Conservation (phyloP, 2,329 filamentous ascomycete species). For the Grosmannia serpens region DNA sequence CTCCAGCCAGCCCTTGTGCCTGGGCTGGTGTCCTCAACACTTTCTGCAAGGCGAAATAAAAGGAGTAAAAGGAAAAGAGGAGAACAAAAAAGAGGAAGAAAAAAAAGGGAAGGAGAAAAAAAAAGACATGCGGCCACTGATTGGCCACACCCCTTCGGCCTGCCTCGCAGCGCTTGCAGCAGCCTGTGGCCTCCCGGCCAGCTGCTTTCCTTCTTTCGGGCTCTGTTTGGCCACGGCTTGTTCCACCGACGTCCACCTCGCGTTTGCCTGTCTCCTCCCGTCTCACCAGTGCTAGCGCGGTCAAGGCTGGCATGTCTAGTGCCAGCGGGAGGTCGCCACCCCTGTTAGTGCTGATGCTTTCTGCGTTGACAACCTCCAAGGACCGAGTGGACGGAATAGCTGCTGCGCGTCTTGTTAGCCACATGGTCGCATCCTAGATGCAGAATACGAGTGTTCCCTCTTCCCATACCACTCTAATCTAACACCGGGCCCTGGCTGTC, state of each 20-base stretch:
- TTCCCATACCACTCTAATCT: neutral
- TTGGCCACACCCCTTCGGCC: no score
- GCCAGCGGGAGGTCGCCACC: neutral
- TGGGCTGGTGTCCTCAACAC: no score
- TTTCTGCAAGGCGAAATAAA: neutral
- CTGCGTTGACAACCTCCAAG: neutral
- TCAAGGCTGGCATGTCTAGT: neutral
- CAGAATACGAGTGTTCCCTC: no score
- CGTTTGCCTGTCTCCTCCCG: neutral
- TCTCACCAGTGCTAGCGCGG: slow-evolving; percentile 7
- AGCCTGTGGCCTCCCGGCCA: no score
- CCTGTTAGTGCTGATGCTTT: neutral
- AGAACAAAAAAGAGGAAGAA: neutral
- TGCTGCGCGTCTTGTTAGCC: neutral
- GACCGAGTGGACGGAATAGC: neutral
- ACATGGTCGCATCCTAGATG: neutral
- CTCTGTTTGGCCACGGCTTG: neutral
- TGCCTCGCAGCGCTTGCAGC: no score
- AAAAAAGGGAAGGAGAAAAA: neutral
- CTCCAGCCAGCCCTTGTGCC: no score
- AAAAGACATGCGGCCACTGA: neutral
- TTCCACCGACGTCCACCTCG: neutral
- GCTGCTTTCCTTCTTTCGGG: no score
- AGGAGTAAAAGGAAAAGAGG: neutral
- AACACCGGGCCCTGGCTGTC: neutral